Evolutionary conservation across 352 stramenopile genomes (phyloP).

Genomic region (Globisporangium orthogonon): DNA sequence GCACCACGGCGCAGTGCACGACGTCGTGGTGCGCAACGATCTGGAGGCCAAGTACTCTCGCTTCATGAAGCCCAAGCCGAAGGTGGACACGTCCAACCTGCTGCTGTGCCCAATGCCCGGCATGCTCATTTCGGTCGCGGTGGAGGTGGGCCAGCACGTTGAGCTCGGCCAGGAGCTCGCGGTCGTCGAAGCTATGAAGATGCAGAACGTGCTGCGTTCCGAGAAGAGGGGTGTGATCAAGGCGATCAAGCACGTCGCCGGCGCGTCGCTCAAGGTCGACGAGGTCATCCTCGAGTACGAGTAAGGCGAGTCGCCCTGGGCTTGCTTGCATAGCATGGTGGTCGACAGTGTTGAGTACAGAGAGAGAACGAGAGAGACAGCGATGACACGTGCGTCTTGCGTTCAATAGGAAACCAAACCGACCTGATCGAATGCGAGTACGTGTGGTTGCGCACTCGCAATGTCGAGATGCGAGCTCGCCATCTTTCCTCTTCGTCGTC

Average conservation of each 20-base stretch:
- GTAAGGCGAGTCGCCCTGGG: constrained; percentile 21
- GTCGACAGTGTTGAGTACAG: not conserved
- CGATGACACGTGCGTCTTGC: not conserved
- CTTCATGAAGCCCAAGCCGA: constrained; percentile 89
- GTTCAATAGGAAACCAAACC: not conserved
- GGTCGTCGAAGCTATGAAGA: constrained; percentile 98
- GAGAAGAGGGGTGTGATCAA: constrained; percentile 87
- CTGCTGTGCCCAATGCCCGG: constrained; percentile 95
- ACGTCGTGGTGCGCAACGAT: constrained; percentile 86
- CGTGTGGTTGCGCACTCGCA: too few species aligned
- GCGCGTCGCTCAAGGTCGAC: constrained; percentile 88
- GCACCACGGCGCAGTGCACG: constrained; percentile 83
- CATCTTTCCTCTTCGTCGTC: not conserved
- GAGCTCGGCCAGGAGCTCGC: constrained; percentile 92
- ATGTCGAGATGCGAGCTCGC: too few species aligned
- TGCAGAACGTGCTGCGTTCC: constrained; percentile 95
- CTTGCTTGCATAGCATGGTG: too few species aligned
- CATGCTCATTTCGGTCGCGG: constrained; percentile 80
- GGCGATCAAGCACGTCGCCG: constrained; percentile 71
- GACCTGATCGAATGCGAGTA: not conserved
- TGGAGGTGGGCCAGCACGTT: constrained; percentile 88
- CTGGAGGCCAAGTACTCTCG: constrained; percentile 79
- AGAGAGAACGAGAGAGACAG: not conserved
- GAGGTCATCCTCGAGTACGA: constrained; percentile 91
- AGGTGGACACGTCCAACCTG: constrained; percentile 88